Base-by-base conservation (phyloP, 2,329 filamentous ascomycete species). In the Cercospora brassicicola region DNA sequence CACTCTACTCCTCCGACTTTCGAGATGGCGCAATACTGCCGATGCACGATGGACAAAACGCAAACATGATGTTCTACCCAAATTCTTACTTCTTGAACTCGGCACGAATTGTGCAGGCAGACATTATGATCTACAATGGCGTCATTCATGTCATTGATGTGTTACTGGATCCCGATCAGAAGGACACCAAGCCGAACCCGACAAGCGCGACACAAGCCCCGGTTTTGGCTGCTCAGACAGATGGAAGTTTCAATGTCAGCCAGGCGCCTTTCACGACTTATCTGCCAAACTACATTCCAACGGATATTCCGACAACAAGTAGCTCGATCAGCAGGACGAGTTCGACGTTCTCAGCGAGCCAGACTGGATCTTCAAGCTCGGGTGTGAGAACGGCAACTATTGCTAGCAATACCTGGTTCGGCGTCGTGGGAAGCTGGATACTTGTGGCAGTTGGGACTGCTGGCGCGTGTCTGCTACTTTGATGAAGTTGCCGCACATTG, bases 81-180 rank as follows among this genome's bases (percentile, higher is more conserved):
- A 82, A 80, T 33, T 75, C 74, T 2, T 75, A 82, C 20, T 86
- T 80, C 69, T 81, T 84, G 65, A 86, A 87, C 79, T 80, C 82
- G n/a, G 86, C 86, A 2, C 80, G 81, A 69, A 80, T 89, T 33
- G 78, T 84, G 2, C 76, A 79, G 1, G 77, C 82, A 1, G 82
- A 88, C 73, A 77, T 86, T 2, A 76, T 89, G 4, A 77, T 84
- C 10, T 80, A 80, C 33, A 88, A 88, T 69, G 87, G 87, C 28
- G 86, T 89, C 1, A 76, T 87, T 2, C 86, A 88, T 72, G 80
- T 88, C 13, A 81, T 88, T 42, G 78, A 76, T 65, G 82, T 80
- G 9, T 82, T 85, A 7, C 77, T 86, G 31, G 85, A 83, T 73
- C 84, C 82, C 1, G 75, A 82, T 42, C 79, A 75, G 3, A 67